Evolutionary conservation across 176 grass and related monocot genomes (phyloP).

Genomic region (Eragrostis curvula): DNA sequence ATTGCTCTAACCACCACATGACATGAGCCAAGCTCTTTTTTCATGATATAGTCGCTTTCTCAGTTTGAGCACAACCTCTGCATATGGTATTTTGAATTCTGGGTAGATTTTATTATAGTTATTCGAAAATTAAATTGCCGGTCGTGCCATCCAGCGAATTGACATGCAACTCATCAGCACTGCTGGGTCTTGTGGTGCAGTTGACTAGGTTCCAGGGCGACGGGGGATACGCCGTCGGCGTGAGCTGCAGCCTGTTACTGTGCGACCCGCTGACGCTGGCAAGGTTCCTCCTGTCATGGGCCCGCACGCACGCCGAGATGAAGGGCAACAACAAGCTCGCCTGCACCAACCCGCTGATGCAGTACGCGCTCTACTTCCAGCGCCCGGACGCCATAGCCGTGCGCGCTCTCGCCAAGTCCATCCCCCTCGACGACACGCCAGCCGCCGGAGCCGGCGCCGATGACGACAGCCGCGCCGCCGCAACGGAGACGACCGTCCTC

Average conservation of each 20-base stretch:
- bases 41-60: too few relatives aligned
- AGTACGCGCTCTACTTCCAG: slow-evolving; percentile 71
- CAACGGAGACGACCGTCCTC: neutral
- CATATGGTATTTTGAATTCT: too few relatives aligned
- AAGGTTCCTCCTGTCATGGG: slow-evolving; percentile 79
- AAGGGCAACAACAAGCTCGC: slow-evolving; percentile 29
- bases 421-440: slow-evolving; percentile 24
- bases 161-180: too few relatives aligned
- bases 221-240: slow-evolving; percentile 37
- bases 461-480: neutral
- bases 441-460: too few relatives aligned
- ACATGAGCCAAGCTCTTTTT: too few relatives aligned
- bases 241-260: slow-evolving; percentile 72
- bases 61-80: too few relatives aligned
- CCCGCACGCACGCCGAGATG: slow-evolving; percentile 53
- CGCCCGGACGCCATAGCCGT: slow-evolving; percentile 27
- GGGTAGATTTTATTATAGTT: too few relatives aligned
- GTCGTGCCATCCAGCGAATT: too few relatives aligned
- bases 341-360: slow-evolving; percentile 50
- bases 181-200: too few relatives aligned
- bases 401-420: slow-evolving; percentile 44
- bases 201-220: too few relatives aligned
- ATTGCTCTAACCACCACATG: too few relatives aligned
- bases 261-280: slow-evolving; percentile 62
- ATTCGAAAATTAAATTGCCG: too few relatives aligned